These are phyloP conservation scores for Rhodotorula sp. DNA, from an alignment of 1,284 basidiomycete genomes.

Conservation along the genomic window DNA sequence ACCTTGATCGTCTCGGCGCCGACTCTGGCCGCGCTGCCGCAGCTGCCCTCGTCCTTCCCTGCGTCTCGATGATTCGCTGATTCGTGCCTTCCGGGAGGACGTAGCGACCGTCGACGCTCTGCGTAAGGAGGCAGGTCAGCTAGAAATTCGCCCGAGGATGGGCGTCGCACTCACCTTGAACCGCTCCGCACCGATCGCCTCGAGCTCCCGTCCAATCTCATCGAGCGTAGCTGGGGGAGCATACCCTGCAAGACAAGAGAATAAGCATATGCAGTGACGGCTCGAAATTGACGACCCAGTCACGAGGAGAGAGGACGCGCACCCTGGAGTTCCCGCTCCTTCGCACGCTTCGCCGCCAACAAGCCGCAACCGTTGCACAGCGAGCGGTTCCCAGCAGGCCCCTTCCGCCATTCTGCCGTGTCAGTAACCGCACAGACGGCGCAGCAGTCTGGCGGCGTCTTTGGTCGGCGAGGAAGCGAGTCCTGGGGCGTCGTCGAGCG, in stretches of 20 bases:
- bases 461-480: background rate
- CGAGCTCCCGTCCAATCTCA: constrained; percentile 20
- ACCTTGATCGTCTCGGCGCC: background rate
- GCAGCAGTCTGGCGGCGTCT: constrained; percentile 10
- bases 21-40: background rate
- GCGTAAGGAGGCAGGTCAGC: background rate
- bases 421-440: constrained; percentile 9
- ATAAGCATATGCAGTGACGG: background rate
- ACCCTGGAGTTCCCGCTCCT: constrained; percentile 15
- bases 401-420: constrained; percentile 35
- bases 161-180: constrained; percentile 14
- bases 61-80: constrained; percentile 16
- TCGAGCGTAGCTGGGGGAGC: background rate
- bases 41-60: background rate
- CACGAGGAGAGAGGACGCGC: background rate
- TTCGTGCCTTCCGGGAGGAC: constrained; percentile 9
- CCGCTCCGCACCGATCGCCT: constrained; percentile 27
- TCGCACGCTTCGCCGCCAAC: constrained; percentile 19
- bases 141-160: rapidly evolving
- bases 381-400: constrained; percentile 25
- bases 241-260: background rate
- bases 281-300: no score
- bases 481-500: background rate
- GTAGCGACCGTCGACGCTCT: background rate
- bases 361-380: constrained; percentile 37